A percentile compares a stretch with the other conserved stretches of the same genome.
Evolutionary conservation across 345 rosid genomes (phyloP).

Genomic region (Citrus sp.): DNA sequence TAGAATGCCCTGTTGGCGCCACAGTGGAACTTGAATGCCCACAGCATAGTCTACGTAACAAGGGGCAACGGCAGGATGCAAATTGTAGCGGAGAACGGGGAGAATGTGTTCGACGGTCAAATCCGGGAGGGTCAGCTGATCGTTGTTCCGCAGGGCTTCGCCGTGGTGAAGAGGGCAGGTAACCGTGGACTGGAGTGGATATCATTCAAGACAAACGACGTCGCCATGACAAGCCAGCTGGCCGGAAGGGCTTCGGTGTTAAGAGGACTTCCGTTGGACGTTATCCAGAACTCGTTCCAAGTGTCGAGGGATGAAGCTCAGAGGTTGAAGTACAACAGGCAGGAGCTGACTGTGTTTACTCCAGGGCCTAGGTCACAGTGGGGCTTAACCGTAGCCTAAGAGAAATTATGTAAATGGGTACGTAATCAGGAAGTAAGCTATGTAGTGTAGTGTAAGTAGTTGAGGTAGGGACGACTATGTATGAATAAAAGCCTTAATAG

Average conservation of each 20-base stretch:
- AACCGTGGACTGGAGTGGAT: slow-evolving; percentile 34
- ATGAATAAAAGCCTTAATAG: too few species aligned
- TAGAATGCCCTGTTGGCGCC: slow-evolving; percentile 42
- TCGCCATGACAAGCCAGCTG: slow-evolving; percentile 22
- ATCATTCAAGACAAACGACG: slow-evolving; percentile 33
- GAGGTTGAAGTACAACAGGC: slow-evolving; percentile 31
- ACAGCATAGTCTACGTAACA: slow-evolving; percentile 31
- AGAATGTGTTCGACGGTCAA: slow-evolving; percentile 21
- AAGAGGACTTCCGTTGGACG: slow-evolving; percentile 30
- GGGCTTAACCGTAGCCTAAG: background rate
- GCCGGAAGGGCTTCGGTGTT: slow-evolving; percentile 30
- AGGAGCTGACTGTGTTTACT: slow-evolving; percentile 17
- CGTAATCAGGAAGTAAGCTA: background rate
- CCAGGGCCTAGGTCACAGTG: slow-evolving; percentile 1
- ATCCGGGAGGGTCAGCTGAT: slow-evolving; percentile 36
- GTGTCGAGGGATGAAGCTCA: slow-evolving; percentile 32
- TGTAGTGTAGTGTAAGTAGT: too few species aligned
- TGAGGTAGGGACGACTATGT: too few species aligned
- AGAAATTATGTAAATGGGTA: background rate
- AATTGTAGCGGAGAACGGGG: slow-evolving; percentile 28
- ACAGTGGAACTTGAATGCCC: slow-evolving; percentile 38
- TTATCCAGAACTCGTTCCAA: slow-evolving; percentile 28
- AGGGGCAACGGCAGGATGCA: slow-evolving; percentile 35
- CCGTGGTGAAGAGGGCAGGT: slow-evolving; percentile 28
- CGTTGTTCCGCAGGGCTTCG: slow-evolving; percentile 34